These are phyloP conservation scores for Ploettnerulaceae sp. DNA, from an alignment of 2,329 filamentous ascomycete genomes.

Conservation along the genomic window DNA sequence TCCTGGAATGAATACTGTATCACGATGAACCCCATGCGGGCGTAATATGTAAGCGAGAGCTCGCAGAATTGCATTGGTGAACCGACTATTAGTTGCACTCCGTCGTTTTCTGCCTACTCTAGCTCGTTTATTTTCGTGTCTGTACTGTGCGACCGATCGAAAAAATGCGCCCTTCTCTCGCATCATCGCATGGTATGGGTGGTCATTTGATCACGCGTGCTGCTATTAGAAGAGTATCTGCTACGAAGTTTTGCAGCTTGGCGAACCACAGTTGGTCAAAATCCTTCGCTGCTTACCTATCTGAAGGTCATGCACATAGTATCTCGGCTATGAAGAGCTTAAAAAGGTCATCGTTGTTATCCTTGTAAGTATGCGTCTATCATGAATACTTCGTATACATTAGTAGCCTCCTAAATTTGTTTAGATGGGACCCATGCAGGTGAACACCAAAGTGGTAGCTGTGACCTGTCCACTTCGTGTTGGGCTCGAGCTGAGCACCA, in stretches of 20 bases:
- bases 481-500: not conserved
- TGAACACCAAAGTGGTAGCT: not conserved
- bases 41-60: too few species aligned
- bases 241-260: slow-evolving; percentile 1
- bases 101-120: not conserved
- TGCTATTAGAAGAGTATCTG: not conserved
- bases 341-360: not conserved
- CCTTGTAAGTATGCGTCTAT: not conserved
- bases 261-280: not conserved
- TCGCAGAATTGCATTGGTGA: too few species aligned
- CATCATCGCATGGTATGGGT: slow-evolving; percentile 1
- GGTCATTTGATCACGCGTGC: slow-evolving; percentile 1
- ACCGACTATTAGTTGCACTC: not conserved
- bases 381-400: not conserved
- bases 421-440: not conserved
- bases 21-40: slow-evolving; percentile 1
- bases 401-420: not conserved
- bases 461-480: not conserved
- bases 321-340: not conserved
- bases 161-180: not conserved
- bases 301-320: not conserved
- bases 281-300: not conserved
- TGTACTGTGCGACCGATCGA: not conserved
- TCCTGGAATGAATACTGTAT: not conserved
- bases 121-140: not conserved